Conservation (phyloP, 768 basidiomycete species). For the Paxillus involutus region DNA sequence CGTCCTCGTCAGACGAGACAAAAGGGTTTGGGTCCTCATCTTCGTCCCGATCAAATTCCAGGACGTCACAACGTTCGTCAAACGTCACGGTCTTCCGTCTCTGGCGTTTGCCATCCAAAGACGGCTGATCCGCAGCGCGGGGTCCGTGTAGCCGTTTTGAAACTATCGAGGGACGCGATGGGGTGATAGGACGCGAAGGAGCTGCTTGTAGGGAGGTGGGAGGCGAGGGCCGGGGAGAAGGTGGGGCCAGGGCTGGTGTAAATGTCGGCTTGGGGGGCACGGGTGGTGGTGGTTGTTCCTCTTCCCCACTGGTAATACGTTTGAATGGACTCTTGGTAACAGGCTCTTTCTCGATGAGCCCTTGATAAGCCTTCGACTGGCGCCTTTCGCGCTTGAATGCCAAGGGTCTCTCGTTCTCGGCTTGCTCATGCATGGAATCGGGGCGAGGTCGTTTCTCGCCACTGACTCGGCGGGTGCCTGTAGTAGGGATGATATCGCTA, state of each 20-base stretch:
- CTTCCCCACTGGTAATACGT: conserved; percentile 23
- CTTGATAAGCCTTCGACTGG: conserved; percentile 74
- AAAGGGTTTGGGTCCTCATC: conserved; percentile 53
- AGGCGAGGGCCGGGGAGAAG: conserved; percentile 27
- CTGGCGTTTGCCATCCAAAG: conserved; percentile 40
- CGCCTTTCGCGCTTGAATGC: conserved; percentile 69
- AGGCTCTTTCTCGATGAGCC: conserved; percentile 70
- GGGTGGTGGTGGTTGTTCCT: conserved; percentile 31
- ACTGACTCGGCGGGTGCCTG: conserved; percentile 52
- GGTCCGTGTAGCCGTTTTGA: conserved; percentile 77
- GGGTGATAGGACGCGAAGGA: conserved; percentile 26
- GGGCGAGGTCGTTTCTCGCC: conserved; percentile 80
- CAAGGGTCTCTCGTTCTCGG: conserved; percentile 71
- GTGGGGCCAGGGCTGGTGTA: conserved; percentile 1
- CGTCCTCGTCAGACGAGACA: conserved; percentile 37
- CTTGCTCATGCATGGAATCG: conserved; percentile 66
- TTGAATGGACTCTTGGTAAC: conserved; percentile 85
- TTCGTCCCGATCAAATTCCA: conserved; percentile 75
- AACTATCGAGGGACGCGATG: conserved; percentile 63
- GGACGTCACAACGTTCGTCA: conserved; percentile 75
- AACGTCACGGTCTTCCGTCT: conserved; percentile 80
- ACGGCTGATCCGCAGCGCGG: conserved; percentile 47
- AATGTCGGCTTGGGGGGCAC: conserved; percentile 23
- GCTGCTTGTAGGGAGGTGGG: conserved; percentile 42
- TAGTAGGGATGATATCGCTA: conserved; percentile 10